A percentile compares a stretch with the other conserved stretches of the same genome.
Evolutionary conservation across 1,284 basidiomycete species (phyloP).

Genomic region (Tetrapyrgos nigripes): DNA sequence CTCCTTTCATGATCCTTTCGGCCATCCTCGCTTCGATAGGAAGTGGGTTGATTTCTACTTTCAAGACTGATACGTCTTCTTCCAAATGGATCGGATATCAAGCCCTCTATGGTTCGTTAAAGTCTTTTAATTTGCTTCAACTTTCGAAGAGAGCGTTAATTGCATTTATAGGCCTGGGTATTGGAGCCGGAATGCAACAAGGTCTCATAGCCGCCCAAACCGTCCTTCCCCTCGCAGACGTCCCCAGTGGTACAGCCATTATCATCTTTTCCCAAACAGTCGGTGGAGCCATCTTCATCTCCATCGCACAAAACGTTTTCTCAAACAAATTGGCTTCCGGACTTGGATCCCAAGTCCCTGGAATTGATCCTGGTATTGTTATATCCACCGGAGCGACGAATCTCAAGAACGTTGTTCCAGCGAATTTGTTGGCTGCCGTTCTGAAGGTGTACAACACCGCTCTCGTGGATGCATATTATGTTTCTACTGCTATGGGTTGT

Average conservation of each 20-base stretch:
- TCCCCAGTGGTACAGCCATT: no score
- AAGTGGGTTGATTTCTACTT: conserved; percentile 18
- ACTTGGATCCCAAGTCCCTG: background rate
- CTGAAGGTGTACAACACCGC: conserved; percentile 2
- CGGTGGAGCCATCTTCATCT: conserved; percentile 27
- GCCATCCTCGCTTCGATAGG: conserved; percentile 17
- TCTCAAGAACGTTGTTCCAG: background rate
- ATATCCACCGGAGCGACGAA: background rate
- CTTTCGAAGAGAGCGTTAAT: no score
- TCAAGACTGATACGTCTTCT: background rate
- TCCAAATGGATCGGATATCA: conserved; percentile 5
- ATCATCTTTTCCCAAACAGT: conserved; percentile 26
- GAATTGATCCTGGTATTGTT: conserved; percentile 1
- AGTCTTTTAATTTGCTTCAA: no score
- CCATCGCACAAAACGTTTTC: conserved; percentile 28
- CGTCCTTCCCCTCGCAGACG: no score
- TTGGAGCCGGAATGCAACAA: background rate
- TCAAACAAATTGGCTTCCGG: conserved; percentile 15
- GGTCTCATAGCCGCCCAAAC: conserved; percentile 3
- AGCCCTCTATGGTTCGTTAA: no score
- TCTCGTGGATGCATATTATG: no score
- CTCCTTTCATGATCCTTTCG: conserved; percentile 15
- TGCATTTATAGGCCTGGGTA: background rate
- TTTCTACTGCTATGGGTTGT: no score
- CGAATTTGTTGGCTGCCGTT: conserved; percentile 1